Percentiles rank a stretch among this genome's conserved stretches.
Conservation (phyloP, 2,329 filamentous ascomycete genomes). For the Fusarium stilboides region DNA sequence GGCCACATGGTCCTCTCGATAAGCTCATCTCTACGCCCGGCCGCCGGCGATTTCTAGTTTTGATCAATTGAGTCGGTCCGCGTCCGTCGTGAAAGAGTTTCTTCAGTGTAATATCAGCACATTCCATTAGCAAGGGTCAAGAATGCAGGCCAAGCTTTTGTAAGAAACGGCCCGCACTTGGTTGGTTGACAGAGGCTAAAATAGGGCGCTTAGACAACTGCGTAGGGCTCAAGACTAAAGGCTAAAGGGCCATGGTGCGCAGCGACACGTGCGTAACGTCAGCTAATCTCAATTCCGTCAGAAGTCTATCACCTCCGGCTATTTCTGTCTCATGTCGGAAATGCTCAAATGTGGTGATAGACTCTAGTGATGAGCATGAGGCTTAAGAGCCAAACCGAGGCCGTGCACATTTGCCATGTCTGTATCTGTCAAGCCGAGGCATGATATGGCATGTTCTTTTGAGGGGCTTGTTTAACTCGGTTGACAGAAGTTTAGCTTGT, state of each 20-base stretch:
- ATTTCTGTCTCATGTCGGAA: slow-evolving; percentile 12
- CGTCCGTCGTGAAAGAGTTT: slow-evolving; percentile 11
- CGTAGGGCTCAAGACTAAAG: slow-evolving; percentile 2
- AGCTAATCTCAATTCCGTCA: slow-evolving; percentile 17
- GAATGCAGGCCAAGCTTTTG: slow-evolving; percentile 37
- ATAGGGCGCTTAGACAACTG: slow-evolving; percentile 35
- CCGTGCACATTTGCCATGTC: slow-evolving; percentile 6
- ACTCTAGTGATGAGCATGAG: neutral
- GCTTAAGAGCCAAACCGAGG: neutral
- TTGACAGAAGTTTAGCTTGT: slow-evolving; percentile 1
- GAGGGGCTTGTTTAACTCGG: slow-evolving; percentile 3
- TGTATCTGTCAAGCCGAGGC: slow-evolving; percentile 24
- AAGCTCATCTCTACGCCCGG: slow-evolving; percentile 4
- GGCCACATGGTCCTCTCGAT: slow-evolving; percentile 1
- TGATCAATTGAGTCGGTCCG: slow-evolving; percentile 29
- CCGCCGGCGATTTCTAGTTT: slow-evolving; percentile 32
- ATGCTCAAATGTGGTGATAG: slow-evolving; percentile 12
- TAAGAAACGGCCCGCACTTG: slow-evolving; percentile 28
- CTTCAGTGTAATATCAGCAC: slow-evolving; percentile 22
- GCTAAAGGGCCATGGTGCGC: slow-evolving; percentile 13
- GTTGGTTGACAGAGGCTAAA: slow-evolving; percentile 11
- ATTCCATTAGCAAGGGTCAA: slow-evolving; percentile 16
- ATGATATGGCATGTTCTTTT: slow-evolving; percentile 1
- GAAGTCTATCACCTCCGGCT: neutral
- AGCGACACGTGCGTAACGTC: slow-evolving; percentile 45